phyloP scores from a whole-genome alignment of 148 eudicot species.

The Cornus controversa region DNA sequence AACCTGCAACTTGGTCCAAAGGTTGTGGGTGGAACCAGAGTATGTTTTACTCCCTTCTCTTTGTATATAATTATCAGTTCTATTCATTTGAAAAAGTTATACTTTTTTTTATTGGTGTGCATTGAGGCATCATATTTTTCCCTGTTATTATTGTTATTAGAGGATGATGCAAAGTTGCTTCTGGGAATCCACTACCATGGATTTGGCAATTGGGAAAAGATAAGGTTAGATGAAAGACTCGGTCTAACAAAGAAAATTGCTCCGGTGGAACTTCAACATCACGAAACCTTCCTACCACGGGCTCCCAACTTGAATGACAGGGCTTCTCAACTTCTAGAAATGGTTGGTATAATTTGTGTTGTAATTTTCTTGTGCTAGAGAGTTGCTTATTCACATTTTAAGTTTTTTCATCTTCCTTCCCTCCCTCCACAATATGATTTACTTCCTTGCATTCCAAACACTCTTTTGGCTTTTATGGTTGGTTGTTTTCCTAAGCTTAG shows the following conservation, averaged over 20 bases:
- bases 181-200: constrained; percentile 94
- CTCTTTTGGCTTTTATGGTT: neutral
- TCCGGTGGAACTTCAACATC: constrained; percentile 98
- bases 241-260: constrained; percentile 94
- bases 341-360: constrained; percentile 45
- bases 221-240: constrained; percentile 86
- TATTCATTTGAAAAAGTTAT: neutral
- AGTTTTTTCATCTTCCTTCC: too few relatives aligned
- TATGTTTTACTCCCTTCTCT: constrained; percentile 31
- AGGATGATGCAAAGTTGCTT: constrained; percentile 96
- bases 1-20: constrained; percentile 98
- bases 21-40: constrained; percentile 99
- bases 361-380: neutral
- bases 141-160: constrained; percentile 33
- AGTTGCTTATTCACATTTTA: neutral
- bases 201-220: constrained; percentile 98
- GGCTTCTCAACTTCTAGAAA: constrained; percentile 89
- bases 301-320: constrained; percentile 99
- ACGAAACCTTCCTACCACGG: constrained; percentile 96
- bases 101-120: neutral
- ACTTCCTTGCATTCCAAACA: neutral
- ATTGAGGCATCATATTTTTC: constrained; percentile 4
- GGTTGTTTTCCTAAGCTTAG: neutral
- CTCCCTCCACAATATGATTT: neutral
- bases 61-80: neutral